Percentiles rank a stretch among this genome's conserved stretches.
phyloP scores from a whole-genome alignment of 2,329 filamentous ascomycete genomes.

The Xylariaceae sp. region DNA sequence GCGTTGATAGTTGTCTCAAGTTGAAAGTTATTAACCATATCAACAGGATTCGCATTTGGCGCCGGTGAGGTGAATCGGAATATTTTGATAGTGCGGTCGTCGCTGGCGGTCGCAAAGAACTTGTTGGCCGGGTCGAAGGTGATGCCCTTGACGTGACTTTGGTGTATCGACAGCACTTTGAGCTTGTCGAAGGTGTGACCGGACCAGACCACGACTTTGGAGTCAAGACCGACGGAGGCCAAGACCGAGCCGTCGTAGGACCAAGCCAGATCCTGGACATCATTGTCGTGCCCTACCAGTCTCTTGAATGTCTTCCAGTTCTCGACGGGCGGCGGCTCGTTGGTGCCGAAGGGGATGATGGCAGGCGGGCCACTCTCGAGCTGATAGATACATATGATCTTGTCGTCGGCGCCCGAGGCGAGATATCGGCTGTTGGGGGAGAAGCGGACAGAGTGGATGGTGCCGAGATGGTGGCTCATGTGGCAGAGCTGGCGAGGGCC shows the following conservation, averaged over 20 bases:
- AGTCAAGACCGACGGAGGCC: constrained; percentile 93
- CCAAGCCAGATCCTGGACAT: constrained; percentile 97
- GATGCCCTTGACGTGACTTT: constrained; percentile 97
- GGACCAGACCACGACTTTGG: constrained; percentile 97
- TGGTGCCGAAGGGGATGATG: constrained; percentile 70
- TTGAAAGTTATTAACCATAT: constrained; percentile 95
- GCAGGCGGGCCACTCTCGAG: constrained; percentile 78
- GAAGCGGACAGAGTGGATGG: constrained; percentile 95
- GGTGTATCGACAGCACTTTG: constrained; percentile 87
- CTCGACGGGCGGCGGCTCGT: constrained; percentile 88
- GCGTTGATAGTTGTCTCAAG: constrained; percentile 85
- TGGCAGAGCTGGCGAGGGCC: constrained; percentile 92
- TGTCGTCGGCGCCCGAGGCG: constrained; percentile 95
- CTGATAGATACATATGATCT: constrained; percentile 96
- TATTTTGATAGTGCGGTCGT: constrained; percentile 94
- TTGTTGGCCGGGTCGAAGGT: constrained; percentile 99
- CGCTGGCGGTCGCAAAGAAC: constrained; percentile 96
- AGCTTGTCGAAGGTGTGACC: constrained; percentile 97
- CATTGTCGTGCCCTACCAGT: constrained; percentile 94
- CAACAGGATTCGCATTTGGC: constrained; percentile 87
- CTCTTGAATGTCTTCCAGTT: constrained; percentile 96
- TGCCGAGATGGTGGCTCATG: constrained; percentile 97
- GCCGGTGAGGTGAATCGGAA: constrained; percentile 90
- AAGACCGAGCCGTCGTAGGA: constrained; percentile 92
- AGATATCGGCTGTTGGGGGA: constrained; percentile 93